Evolutionary conservation across 148 eudicot genomes (phyloP), one percentile per base, ranked within the genome.

Genomic region (Persicaria maculosa): DNA sequence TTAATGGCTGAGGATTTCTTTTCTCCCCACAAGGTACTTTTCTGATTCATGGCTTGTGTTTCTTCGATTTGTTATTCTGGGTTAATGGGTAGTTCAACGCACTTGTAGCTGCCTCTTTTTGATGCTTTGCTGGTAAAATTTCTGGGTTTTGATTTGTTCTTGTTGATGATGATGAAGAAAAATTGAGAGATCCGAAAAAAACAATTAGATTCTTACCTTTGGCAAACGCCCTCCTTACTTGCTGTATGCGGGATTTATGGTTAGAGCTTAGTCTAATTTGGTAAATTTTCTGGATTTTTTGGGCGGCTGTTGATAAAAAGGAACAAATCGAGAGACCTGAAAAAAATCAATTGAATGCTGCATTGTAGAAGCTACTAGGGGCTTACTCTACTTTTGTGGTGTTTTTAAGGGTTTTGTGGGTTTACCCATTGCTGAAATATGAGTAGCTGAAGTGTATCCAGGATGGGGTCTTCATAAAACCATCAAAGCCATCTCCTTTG

Each of bases 401-500:
- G 19, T 72, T 57, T 47, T 52, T 3, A 17, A 73, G 16, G 53
- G 9, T 15, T 20, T 44, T 7, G 4, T 71, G 43, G n/a, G 36
- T 44, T 47, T 11, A 9, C 53, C 43, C 1, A 8, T 47, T 73
- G 47, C 70, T 84, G 73, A 81, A 47, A 36, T 74, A 14, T 70
- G 16, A 50, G 72, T 81, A 69, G 73, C 53, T 80, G 50, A 44
- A 48, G 78, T 25, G 62, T 44, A 15, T 69, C 36, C 90, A 91
- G 97, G 93, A 86, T 44, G 74, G 78, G 31, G 52, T 85, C 62
- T 69, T 83, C 68, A 80, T 92, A 73, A 90, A 85, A 83, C 77
- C 83, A 79, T 86, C 92, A 19, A 95, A 92, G 83, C 84, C 82
- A 76, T 88, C 92, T 58, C 88, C 86, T 25, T 73, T 82, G 74